Base-by-base conservation (phyloP, 208 protist species). In the Angomonas desouzai region DNA sequence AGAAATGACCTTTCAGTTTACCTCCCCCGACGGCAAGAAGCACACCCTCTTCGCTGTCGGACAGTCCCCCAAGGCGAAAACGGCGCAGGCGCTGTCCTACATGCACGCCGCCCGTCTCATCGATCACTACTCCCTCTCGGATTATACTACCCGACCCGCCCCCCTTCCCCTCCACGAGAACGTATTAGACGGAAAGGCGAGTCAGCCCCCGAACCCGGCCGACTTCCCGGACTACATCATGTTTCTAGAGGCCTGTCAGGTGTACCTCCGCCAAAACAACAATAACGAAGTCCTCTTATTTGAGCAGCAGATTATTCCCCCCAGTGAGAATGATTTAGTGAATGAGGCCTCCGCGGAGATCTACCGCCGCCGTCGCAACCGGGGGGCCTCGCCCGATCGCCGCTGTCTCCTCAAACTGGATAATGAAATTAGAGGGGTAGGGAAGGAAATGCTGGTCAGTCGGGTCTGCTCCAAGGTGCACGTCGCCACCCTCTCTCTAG, bases 51-150 rank as follows among this genome's bases (percentile, higher is more conserved):
- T 45, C 7, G 88, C 85, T 9, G 70, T 90, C 22, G 87, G 87
- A 16, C 73, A 89, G 49, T 83, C 88, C 11, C 70, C 32, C 9
- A 77, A 79, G 29, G 63, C 66, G 28, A 88, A 88, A 59, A 57
- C 55, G 6, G 79, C 88, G 0, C 63, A 63, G 29, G 64, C 69
- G 18, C 68, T 94, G 3, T 94, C 85, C 62, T 89, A 68, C 67
- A 87, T 92, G 83, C 88, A 94, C 64, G 88, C 83, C 3, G 56
- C 64, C 20, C 30, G 62, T 20, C 78, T 94, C 10, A 77, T 94
- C n/a, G 78, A 92, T 61, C 71, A 89, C 66, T 85, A 77, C 59
- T 77, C 70, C n/a, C 13, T 75, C 2, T 23, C 13, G 3, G 27
- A 34, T 22, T 25, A 20, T 30, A 20, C 20, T 27, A 20, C 59